Percentiles rank a stretch among this genome's conserved stretches.
Evolutionary conservation across 768 basidiomycete species (phyloP).

Genomic region (Mrakia frigida): DNA sequence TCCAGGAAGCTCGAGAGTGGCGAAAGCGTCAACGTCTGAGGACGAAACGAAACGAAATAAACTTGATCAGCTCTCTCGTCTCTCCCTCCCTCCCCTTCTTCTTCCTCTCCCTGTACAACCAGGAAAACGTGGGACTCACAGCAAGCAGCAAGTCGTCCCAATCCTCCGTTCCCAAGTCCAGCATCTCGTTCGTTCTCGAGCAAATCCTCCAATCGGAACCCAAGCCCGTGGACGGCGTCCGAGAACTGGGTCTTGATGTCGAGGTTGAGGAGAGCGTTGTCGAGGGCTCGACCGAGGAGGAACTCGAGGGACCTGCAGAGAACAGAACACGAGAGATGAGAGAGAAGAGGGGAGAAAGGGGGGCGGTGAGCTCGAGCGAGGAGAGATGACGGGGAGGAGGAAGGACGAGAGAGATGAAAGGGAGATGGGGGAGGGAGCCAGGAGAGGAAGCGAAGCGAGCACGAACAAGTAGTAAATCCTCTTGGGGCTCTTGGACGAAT

Average conservation of each 20-base stretch:
- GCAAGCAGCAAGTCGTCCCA: slow-evolving; percentile 93
- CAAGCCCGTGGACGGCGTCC: slow-evolving; percentile 65
- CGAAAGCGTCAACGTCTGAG: slow-evolving; percentile 65
- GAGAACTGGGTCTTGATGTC: slow-evolving; percentile 71
- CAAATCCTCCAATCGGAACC: slow-evolving; percentile 52
- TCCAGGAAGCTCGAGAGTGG: slow-evolving; percentile 81
- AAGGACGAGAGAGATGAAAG: background rate
- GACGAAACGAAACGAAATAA: no score
- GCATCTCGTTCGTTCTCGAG: slow-evolving; percentile 82
- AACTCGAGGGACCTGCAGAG: background rate
- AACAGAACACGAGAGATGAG: background rate
- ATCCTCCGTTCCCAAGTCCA: slow-evolving; percentile 67
- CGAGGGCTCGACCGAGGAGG: slow-evolving; percentile 46
- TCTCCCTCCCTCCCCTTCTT: no score
- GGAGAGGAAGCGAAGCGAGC: slow-evolving; percentile 38
- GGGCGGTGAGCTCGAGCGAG: background rate
- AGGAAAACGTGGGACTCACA: slow-evolving; percentile 43
- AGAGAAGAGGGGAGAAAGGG: background rate
- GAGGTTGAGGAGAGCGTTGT: slow-evolving; percentile 78
- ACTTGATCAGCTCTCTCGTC: no score
- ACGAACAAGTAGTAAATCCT: slow-evolving; percentile 67
- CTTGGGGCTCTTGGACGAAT: slow-evolving; percentile 4
- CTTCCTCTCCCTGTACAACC: no score
- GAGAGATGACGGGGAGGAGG: no score
- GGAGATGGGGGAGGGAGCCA: background rate